Base-by-base conservation (phyloP, 257 asterid genomes). In the Solanum dulcamara region DNA sequence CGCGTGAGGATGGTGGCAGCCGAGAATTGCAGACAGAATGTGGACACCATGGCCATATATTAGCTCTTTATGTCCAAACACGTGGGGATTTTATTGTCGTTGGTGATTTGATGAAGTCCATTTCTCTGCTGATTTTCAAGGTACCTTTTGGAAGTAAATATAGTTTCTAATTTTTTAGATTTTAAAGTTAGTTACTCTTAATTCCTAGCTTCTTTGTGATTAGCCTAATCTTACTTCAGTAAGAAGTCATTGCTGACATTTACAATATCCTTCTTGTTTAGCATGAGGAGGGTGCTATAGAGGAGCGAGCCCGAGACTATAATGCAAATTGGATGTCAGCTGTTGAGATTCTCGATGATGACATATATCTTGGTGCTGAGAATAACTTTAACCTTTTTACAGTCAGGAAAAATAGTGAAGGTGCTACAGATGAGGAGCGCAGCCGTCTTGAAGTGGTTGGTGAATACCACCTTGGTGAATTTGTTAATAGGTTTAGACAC, bases 261-360 rank as follows among this genome's bases (percentile, higher is more conserved):
- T 48, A 66, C 48, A 30, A 15, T 46, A 32, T 84, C 20, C 14
- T 48, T 84, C 37, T 18, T 84, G 48, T 67, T 84, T 91, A 97
- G 99, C 97, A 95, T 4, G 99, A 97, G 88, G 99, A 97, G 92
- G 99, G 99, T 72, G 98, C 99, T 53, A 97, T 97, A 28, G 98
- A 95, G 91, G 99, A 95, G 92, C 95, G 98, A 87, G 99, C 99
- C 10, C 97, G 98, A 42, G 98, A 97, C 91, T 97, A 97, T 91
- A 95, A 97, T 7, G 98, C 98, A 10, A 97, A 97, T 80, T 97
- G 99, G 99, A 97, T 94, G 98, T 92, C 99, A 32, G 98, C 99
- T n/a, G 98, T 97, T 3, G 99, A 95, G 93, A 97, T 97, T 87
- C 98, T 95, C 6, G 98, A 97, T 62, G 98, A 94, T 80, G 98